Evolutionary conservation across 768 basidiomycete species (phyloP).

Genomic region (Panaeolus papilionaceus): DNA sequence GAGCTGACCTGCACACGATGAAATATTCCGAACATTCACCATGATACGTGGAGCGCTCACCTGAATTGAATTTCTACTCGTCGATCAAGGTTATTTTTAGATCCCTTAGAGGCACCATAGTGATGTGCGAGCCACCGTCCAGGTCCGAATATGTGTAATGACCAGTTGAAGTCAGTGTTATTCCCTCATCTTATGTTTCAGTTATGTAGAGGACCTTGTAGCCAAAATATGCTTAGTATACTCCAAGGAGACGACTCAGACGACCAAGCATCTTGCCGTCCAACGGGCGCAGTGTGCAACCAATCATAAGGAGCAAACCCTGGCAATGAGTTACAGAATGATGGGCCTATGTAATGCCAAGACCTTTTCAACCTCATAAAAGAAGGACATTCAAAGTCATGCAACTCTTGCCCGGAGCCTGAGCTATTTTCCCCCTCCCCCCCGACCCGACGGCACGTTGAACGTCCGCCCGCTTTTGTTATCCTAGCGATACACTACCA

Average conservation of each 20-base stretch:
- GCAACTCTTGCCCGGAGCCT: constrained; percentile 13
- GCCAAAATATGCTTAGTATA: background rate
- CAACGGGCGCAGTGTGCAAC: background rate
- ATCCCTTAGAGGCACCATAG: background rate
- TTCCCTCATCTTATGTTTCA: too few relatives aligned
- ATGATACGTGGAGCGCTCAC: background rate
- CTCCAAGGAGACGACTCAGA: background rate
- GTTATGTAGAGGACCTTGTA: too few relatives aligned
- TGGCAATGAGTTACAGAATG: background rate
- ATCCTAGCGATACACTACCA: constrained; percentile 10
- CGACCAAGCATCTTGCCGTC: background rate
- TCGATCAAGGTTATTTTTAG: constrained; percentile 7
- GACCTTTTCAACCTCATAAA: constrained; percentile 1
- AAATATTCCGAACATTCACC: background rate
- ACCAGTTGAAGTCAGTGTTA: too few relatives aligned
- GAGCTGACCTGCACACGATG: too few relatives aligned
- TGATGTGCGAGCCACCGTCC: background rate
- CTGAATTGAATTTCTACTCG: background rate
- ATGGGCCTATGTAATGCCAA: constrained; percentile 1
- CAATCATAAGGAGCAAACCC: constrained; percentile 2
- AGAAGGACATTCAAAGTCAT: background rate
- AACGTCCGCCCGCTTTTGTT: constrained; percentile 9
- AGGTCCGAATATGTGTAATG: background rate
- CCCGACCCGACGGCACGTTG: constrained; percentile 9
- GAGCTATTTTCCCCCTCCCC: background rate